These are phyloP conservation scores for Russula brevipes DNA, from an alignment of 768 basidiomycete species.

Conservation along the genomic window DNA sequence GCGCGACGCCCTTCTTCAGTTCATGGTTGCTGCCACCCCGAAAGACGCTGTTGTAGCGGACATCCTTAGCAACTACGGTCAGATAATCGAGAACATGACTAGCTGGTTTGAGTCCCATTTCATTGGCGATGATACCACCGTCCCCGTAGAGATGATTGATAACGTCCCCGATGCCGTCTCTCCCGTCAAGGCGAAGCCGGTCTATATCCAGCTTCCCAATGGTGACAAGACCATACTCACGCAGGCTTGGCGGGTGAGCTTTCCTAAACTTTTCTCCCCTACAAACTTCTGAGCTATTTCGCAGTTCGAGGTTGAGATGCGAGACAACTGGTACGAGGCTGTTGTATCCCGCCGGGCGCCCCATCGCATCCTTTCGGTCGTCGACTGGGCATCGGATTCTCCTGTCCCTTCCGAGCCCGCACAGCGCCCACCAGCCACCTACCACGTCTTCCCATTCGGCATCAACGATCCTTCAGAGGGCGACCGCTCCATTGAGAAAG, in stretches of 20 bases:
- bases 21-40: constrained; percentile 73
- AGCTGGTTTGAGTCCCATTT: constrained; percentile 40
- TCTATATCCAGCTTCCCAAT: constrained; percentile 76
- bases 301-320: constrained; percentile 87
- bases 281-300: not conserved
- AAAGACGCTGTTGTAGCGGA: constrained; percentile 42
- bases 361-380: constrained; percentile 78
- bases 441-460: constrained; percentile 77
- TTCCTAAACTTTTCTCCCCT: not conserved
- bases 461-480: constrained; percentile 80
- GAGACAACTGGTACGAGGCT: constrained; percentile 95
- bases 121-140: constrained; percentile 41
- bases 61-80: constrained; percentile 46
- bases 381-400: constrained; percentile 91
- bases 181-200: constrained; percentile 75
- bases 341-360: constrained; percentile 70
- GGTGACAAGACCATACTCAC: constrained; percentile 55
- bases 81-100: constrained; percentile 48
- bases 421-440: constrained; percentile 35
- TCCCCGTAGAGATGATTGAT: constrained; percentile 41
- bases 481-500: constrained; percentile 50
- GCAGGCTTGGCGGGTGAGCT: constrained; percentile 74
- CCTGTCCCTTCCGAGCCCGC: constrained; percentile 38
- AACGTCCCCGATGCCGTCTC: constrained; percentile 73
- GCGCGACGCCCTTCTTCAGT: constrained; percentile 61